A percentile compares a stretch with the other conserved stretches of the same genome.
Evolutionary conservation across 2,329 filamentous ascomycete genomes (phyloP).

Genomic region (Microcyclosporella mali): DNA sequence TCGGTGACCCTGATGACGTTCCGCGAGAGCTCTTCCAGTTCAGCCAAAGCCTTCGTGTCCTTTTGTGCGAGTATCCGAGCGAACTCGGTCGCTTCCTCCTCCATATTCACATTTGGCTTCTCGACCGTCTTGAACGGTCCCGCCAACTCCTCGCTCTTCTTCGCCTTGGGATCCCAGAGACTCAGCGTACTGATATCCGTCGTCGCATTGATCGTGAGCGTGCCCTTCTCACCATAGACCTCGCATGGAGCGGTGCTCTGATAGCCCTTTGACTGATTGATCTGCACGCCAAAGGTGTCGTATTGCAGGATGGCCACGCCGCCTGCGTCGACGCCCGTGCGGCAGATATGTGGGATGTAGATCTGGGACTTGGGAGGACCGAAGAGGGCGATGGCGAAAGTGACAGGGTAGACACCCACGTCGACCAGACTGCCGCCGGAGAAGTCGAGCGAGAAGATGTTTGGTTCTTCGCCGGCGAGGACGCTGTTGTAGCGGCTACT

Average conservation of each 20-base stretch:
- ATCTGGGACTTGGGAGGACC: constrained; percentile 36
- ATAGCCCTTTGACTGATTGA: constrained; percentile 41
- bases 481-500: constrained; percentile 43
- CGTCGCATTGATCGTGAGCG: constrained; percentile 38
- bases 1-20: constrained; percentile 39
- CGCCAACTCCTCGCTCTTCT: constrained; percentile 37
- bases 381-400: constrained; percentile 44
- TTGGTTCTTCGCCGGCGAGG: constrained; percentile 41
- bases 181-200: constrained; percentile 41
- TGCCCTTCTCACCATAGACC: constrained; percentile 45
- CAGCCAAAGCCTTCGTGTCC: constrained; percentile 34
- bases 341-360: constrained; percentile 40
- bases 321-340: constrained; percentile 43
- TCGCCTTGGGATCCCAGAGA: constrained; percentile 39
- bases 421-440: constrained; percentile 45
- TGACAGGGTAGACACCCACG: constrained; percentile 44
- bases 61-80: constrained; percentile 38
- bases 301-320: constrained; percentile 42
- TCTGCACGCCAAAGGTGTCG: constrained; percentile 39
- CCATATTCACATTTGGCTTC: constrained; percentile 41
- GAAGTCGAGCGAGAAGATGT: constrained; percentile 45
- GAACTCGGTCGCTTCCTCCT: constrained; percentile 44
- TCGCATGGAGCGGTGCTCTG: constrained; percentile 41
- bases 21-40: constrained; percentile 38
- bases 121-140: constrained; percentile 26